These are phyloP conservation scores for Botrytis porri DNA, from an alignment of 2,329 filamentous ascomycete genomes.

Conservation along the genomic window DNA sequence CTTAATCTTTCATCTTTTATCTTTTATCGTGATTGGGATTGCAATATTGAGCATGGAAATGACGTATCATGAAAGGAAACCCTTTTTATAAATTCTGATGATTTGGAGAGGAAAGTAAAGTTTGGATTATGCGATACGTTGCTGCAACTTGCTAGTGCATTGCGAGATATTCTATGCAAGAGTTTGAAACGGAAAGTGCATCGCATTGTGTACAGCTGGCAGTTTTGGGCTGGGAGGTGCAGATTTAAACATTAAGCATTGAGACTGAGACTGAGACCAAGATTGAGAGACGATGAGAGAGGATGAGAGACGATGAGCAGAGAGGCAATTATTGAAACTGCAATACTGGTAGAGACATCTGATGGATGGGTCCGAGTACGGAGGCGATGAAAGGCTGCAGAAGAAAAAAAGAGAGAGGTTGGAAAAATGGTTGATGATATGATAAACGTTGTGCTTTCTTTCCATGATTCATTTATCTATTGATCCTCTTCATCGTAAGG, in stretches of 20 bases:
- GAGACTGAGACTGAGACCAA: background rate
- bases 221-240: background rate
- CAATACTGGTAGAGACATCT: background rate
- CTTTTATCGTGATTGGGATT: background rate
- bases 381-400: background rate
- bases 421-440: background rate
- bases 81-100: background rate
- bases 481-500: background rate
- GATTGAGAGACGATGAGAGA: background rate
- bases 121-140: background rate
- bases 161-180: background rate
- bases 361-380: background rate
- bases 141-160: background rate
- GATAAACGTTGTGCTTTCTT: background rate
- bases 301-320: background rate
- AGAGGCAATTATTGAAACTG: background rate
- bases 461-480: background rate
- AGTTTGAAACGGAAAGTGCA: constrained; percentile 2
- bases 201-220: constrained; percentile 1
- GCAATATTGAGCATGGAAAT: constrained; percentile 2
- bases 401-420: background rate
- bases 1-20: background rate
- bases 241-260: background rate
- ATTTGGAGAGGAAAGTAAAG: background rate
- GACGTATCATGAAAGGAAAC: background rate